Base-by-base conservation (phyloP, 164 flowering plant species). In the Vitis amurensis region DNA sequence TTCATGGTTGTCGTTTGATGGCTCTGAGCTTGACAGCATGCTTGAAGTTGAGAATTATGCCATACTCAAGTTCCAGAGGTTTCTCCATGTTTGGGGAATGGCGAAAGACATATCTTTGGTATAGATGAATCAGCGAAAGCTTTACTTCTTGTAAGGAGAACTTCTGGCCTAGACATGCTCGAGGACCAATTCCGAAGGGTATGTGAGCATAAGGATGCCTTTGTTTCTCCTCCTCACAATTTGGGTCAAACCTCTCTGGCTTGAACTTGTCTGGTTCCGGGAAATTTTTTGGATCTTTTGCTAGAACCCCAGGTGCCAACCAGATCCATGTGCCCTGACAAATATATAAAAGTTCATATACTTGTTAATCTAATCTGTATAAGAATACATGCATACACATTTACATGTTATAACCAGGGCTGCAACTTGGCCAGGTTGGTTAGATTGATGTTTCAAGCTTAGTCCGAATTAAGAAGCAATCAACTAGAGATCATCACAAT, bases 291-390 rank as follows among this genome's bases (percentile, higher is more conserved):
- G 96, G 93, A 73, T 93, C 97, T 71, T 95, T 90, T 27, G 99
- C 94, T 50, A 90, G 77, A 27, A 95, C 99, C 59, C 98, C 97
- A 52, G 76, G 86, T 49, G 97, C 99, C 69, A 91, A 74, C 98
- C 97, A 95, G 16, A 95, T 91, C 99, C 99, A 95, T 68, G 98
- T 93, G 1, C 98, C 98, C 99, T 95, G 79, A 64, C 56, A 58
- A 37, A 37, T 37, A 37, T 37, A 37, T 37, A 4, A 2, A 37
- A 37, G 44, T 37, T 37, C 7, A 37, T 37, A 6, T 37, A 37
- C 44, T 37, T 7, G 7, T 37, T 6, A 6, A 0, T 37, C 44
- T 37, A 0, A 37, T 37, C 7, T 37, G 4, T 37, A 37, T 37
- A 37, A 37, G 7, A 3, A 37, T 37, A 37, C 44, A 6, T 37